A percentile compares a stretch with the other conserved stretches of the same genome.
phyloP scores from a whole-genome alignment of 1,284 basidiomycete genomes.

The Apiotrichum montevideense region DNA sequence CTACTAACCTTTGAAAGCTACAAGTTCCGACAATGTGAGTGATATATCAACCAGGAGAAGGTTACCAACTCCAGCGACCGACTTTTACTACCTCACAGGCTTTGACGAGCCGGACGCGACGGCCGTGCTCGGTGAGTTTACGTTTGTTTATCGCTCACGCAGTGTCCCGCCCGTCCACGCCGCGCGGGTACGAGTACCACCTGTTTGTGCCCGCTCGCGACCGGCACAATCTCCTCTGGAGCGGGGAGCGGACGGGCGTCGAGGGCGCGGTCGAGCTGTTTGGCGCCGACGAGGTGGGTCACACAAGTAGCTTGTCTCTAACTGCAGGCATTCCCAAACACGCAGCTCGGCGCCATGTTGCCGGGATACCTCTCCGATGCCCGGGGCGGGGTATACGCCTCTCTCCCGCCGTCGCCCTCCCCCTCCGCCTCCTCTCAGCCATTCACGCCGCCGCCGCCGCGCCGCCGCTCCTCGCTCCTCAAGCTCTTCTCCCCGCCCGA shows the following conservation, averaged over 20 bases:
- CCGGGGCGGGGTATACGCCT: slow-evolving; percentile 39
- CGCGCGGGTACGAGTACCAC: slow-evolving; percentile 78
- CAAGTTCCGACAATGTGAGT: slow-evolving; percentile 72
- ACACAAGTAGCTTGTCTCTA: background rate
- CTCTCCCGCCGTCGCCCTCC: slow-evolving; percentile 44
- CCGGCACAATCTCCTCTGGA: slow-evolving; percentile 78
- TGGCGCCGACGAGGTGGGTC: slow-evolving; percentile 58
- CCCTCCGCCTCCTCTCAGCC: slow-evolving; percentile 38
- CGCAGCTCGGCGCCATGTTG: slow-evolving; percentile 36
- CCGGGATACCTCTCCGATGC: slow-evolving; percentile 28
- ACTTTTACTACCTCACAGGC: slow-evolving; percentile 92
- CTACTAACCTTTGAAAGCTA: slow-evolving; percentile 55
- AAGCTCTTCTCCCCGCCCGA: slow-evolving; percentile 38
- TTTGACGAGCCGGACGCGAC: slow-evolving; percentile 91
- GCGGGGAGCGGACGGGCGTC: slow-evolving; percentile 69
- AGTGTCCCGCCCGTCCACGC: slow-evolving; percentile 51
- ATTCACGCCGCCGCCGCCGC: slow-evolving; percentile 33
- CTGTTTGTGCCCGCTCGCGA: slow-evolving; percentile 80
- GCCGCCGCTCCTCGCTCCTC: slow-evolving; percentile 39
- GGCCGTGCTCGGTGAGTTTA: slow-evolving; percentile 63
- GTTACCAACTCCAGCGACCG: slow-evolving; percentile 53
- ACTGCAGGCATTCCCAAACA: slow-evolving; percentile 42
- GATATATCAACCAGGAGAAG: background rate
- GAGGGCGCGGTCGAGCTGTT: slow-evolving; percentile 61
- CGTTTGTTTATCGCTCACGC: background rate